Evolutionary conservation across 139 green algal genomes (phyloP).

Genomic region (Chlamydomonas sp.): DNA sequence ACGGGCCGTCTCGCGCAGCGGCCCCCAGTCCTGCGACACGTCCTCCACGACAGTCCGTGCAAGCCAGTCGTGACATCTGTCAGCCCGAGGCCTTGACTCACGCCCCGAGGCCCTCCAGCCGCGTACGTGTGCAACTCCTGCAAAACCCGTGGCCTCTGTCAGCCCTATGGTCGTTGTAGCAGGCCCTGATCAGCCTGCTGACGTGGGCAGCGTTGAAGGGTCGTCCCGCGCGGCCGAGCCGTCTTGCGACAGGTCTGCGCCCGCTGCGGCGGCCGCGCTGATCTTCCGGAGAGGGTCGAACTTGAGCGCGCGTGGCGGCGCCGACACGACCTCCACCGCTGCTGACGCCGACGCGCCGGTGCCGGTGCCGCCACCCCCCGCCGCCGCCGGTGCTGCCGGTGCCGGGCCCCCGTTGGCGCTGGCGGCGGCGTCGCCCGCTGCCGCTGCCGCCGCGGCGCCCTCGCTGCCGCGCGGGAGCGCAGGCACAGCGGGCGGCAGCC

Average conservation of each 20-base stretch:
- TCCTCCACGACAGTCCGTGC: too few relatives aligned
- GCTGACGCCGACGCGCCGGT: not conserved
- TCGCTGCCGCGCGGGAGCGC: too few relatives aligned
- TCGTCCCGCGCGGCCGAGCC: constrained; percentile 3
- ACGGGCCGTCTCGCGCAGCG: too few relatives aligned
- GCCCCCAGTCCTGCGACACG: too few relatives aligned
- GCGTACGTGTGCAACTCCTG: too few relatives aligned
- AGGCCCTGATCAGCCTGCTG: not conserved
- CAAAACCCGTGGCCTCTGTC: too few relatives aligned
- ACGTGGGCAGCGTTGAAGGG: constrained; percentile 12
- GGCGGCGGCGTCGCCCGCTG: not conserved
- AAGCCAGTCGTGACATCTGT: too few relatives aligned
- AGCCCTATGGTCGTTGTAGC: too few relatives aligned
- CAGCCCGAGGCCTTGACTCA: too few relatives aligned
- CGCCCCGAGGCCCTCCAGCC: too few relatives aligned
- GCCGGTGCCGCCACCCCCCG: not conserved
- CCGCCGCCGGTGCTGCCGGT: not conserved
- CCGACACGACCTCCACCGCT: not conserved
- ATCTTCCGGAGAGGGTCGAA: constrained; percentile 31
- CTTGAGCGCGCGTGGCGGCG: constrained; percentile 13
- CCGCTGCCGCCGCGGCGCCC: not conserved
- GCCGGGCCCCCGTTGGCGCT: not conserved
- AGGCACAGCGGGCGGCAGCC: not conserved
- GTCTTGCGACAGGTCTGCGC: constrained; percentile 8
- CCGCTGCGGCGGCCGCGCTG: constrained; percentile 2